phyloP scores from a whole-genome alignment of 305 asterid species.

The Fraxinus albicans region DNA sequence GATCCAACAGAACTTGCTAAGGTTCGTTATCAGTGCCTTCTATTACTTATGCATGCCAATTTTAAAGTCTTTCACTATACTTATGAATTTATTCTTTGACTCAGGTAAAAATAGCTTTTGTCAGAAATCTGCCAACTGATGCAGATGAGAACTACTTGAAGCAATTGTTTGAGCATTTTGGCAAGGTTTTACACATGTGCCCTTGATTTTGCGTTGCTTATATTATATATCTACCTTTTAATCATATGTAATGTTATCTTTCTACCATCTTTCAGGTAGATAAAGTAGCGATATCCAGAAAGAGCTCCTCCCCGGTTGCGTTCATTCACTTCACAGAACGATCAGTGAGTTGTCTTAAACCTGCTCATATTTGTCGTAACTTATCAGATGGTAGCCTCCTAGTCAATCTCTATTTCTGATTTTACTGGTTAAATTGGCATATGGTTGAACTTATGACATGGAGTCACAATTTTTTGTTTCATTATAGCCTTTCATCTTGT shows the following conservation, averaged over 20 bases:
- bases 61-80: slow-evolving; percentile 14
- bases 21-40: slow-evolving; percentile 41
- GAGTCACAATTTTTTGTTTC: not conserved
- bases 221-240: slow-evolving; percentile 21
- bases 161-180: slow-evolving; percentile 75
- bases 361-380: slow-evolving; percentile 1
- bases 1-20: slow-evolving; percentile 67
- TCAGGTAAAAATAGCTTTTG: slow-evolving; percentile 86
- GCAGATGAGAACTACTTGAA: slow-evolving; percentile 74
- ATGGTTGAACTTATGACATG: not conserved
- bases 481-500: not conserved
- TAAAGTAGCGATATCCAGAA: slow-evolving; percentile 68
- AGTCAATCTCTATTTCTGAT: slow-evolving; percentile 13
- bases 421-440: not conserved
- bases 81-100: slow-evolving; percentile 24
- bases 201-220: slow-evolving; percentile 10
- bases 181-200: slow-evolving; percentile 54
- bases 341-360: slow-evolving; percentile 52
- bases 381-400: slow-evolving; percentile 6
- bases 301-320: slow-evolving; percentile 59
- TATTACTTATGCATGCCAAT: slow-evolving; percentile 10
- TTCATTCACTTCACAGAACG: slow-evolving; percentile 79
- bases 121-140: slow-evolving; percentile 67
- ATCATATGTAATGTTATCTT: slow-evolving; percentile 11
- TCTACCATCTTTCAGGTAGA: slow-evolving; percentile 66